A percentile compares a stretch with the other conserved stretches of the same genome.
Evolutionary conservation across 257 asterid species (phyloP).

Genomic region (Solanum chiquidenum): DNA sequence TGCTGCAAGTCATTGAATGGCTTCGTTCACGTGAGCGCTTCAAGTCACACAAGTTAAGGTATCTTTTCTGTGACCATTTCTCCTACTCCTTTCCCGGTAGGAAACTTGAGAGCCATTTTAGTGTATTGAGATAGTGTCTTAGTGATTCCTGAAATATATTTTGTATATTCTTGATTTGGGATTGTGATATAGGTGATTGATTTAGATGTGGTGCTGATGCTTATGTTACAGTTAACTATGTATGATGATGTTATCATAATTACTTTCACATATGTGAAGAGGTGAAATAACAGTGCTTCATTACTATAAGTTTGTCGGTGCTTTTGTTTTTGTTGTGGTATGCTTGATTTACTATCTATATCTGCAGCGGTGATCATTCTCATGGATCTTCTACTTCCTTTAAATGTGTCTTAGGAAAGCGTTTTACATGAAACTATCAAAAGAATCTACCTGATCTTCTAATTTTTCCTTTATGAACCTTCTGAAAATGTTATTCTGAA

Average conservation of each 20-base stretch:
- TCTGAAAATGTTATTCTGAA: background rate
- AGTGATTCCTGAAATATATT: background rate
- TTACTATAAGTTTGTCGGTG: background rate
- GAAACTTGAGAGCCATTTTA: background rate
- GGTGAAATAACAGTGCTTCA: background rate
- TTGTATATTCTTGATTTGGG: background rate
- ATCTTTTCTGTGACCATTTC: background rate
- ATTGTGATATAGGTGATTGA: background rate
- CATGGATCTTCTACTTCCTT: background rate
- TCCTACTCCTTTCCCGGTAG: background rate
- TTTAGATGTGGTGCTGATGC: background rate
- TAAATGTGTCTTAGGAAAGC: background rate
- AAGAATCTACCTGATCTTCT: background rate
- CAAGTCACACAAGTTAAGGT: slow-evolving; percentile 79
- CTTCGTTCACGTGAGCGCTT: slow-evolving; percentile 72
- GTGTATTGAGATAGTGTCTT: background rate
- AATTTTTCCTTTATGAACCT: background rate
- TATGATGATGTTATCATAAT: background rate
- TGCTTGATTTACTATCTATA: background rate
- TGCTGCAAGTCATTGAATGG: slow-evolving; percentile 95
- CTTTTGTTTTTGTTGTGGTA: background rate
- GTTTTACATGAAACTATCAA: background rate
- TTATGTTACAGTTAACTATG: background rate
- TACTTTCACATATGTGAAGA: background rate
- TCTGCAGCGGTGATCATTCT: background rate